Evolutionary conservation across 176 grass and related monocot genomes (phyloP).

Genomic region (Eragrostis curvula): DNA sequence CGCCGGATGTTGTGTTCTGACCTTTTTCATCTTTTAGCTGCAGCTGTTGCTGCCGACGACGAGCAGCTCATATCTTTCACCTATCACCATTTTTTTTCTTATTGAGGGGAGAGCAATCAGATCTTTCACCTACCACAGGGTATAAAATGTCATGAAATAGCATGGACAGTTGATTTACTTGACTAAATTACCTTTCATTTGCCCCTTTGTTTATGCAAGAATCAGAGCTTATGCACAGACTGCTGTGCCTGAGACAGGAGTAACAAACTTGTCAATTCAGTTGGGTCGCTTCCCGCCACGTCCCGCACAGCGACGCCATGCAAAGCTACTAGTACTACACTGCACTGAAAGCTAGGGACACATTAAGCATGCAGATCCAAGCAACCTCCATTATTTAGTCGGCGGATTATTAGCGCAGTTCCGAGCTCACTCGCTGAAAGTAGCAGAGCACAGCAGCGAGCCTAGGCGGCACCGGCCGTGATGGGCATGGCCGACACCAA

Average conservation of each 20-base stretch:
- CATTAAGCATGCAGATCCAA: conserved; percentile 21
- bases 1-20: conserved; percentile 5
- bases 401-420: neutral
- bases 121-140: too few species aligned
- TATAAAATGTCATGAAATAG: neutral
- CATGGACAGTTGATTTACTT: neutral
- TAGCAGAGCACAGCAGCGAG: neutral
- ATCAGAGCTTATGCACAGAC: neutral
- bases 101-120: too few species aligned
- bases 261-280: conserved; percentile 22
- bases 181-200: too few species aligned
- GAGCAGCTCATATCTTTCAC: neutral
- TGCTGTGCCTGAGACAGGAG: neutral
- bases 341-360: conserved; percentile 9
- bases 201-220: too few species aligned
- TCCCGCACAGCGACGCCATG: conserved; percentile 7
- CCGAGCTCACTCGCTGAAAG: neutral
- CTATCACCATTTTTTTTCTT: too few species aligned
- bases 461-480: neutral
- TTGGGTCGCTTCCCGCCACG: neutral
- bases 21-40: neutral
- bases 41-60: neutral
- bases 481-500: conserved; percentile 45
- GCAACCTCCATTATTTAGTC: conserved; percentile 27
- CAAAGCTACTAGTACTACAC: conserved; percentile 1